Evolutionary conservation across 208 protist genomes (phyloP), one percentile per base, ranked within the genome.

Genomic region (Trypanosoma congolense): DNA sequence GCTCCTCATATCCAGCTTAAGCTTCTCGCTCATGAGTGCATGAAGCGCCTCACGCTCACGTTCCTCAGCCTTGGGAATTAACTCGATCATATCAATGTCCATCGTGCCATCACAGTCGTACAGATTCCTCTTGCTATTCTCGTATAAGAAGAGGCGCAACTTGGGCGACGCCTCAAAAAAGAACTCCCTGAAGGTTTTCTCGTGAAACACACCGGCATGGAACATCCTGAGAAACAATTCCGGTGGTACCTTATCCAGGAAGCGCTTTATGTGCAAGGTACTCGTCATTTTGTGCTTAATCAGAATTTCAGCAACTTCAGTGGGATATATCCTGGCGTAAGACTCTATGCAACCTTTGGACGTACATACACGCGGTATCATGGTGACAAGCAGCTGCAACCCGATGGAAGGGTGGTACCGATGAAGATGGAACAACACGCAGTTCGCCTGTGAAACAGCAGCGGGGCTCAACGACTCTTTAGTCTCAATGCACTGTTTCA

Each of bases 41-140:
- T 25, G 36, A 42, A 65, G 33, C 5, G 50, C 50, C 33, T 65
- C 59, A 24, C 30, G 21, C 18, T 58, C 42, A 50, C 59, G 59
- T 14, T 65, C 49, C 40, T 8, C 41, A 41, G 14, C 5, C 40
- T 40, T 28, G 5, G 49, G 16, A 25, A 65, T 52, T 24, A 2
- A 21, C 19, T 31, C 31, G 45, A 65, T 30, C 4, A 52, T 31
- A n/a, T 6, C 14, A 30, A 16, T 28, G 26, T 42, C 2, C 41
- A 65, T 49, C 28, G 18, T 24, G 22, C 59, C 59, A 22, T 53
- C 28, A 21, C 2, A 19, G 0, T 58, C n/a, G 6, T 31, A 2
- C 16, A 65, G 28, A 2, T 8, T 33, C 21, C 33, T 30, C 0
- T 19, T n/a, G 19, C 21, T 26, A 24, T 41, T n/a, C 14, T 26